A percentile compares a stretch with the other conserved stretches of the same genome.
Evolutionary conservation across 2,329 filamentous ascomycete species (phyloP).

Genomic region (Lasiodiplodia hormozganensis): DNA sequence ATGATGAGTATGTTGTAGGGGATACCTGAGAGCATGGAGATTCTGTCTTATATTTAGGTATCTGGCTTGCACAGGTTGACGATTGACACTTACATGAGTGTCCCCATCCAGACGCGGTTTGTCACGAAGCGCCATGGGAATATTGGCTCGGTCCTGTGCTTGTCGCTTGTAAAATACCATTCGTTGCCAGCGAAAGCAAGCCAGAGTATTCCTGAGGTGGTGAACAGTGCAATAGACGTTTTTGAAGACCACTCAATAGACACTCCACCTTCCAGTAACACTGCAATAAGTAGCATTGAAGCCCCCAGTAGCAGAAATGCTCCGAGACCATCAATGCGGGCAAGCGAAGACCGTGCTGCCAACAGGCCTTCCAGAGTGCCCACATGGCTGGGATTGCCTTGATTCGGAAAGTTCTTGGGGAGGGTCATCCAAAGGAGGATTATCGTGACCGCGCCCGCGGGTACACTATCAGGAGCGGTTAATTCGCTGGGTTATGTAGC

Average conservation of each 20-base stretch:
- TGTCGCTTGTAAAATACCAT: conserved; percentile 6
- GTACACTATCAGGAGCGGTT: conserved; percentile 12
- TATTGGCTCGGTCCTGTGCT: conserved; percentile 18
- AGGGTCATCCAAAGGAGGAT: conserved; percentile 26
- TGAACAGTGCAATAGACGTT: conserved; percentile 24
- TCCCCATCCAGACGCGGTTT: conserved; percentile 26
- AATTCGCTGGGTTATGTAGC: not conserved
- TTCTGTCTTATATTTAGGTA: conserved; percentile 4
- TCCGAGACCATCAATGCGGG: conserved; percentile 22
- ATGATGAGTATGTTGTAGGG: conserved; percentile 29
- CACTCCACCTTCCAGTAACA: conserved; percentile 30
- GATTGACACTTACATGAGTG: conserved; percentile 22
- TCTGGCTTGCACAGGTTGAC: not conserved
- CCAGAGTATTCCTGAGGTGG: conserved; percentile 18
- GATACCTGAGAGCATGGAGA: conserved; percentile 28
- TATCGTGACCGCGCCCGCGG: not conserved
- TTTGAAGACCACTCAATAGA: conserved; percentile 29
- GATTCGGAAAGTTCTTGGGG: conserved; percentile 29
- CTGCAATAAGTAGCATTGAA: conserved; percentile 25
- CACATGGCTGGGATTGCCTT: not conserved
- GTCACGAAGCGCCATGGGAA: conserved; percentile 24
- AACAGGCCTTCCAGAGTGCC: no score
- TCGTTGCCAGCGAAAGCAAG: conserved; percentile 26
- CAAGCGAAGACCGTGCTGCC: not conserved
- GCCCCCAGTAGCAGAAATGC: conserved; percentile 25